These are phyloP conservation scores for Hordeum vulgare DNA, from an alignment of 176 grass and related monocot species.

Conservation along the genomic window DNA sequence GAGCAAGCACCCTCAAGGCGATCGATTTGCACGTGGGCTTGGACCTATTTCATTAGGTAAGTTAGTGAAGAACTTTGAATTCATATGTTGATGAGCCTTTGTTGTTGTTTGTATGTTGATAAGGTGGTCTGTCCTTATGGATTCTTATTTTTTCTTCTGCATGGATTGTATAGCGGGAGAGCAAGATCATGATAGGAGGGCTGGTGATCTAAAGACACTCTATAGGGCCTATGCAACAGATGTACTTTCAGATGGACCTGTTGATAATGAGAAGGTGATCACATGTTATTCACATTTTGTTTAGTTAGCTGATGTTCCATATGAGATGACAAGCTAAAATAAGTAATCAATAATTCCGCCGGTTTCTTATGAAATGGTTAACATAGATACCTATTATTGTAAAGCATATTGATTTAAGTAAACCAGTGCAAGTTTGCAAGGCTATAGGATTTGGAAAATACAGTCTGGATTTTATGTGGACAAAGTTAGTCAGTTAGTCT, in stretches of 20 bases:
- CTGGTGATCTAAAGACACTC: conserved; percentile 72
- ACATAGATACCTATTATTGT: not conserved
- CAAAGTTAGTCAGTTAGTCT: too few relatives aligned
- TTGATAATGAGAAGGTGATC: conserved; percentile 74
- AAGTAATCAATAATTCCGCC: not conserved
- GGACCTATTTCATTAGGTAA: conserved; percentile 92
- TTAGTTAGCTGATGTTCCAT: conserved; percentile 13
- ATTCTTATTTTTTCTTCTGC: not conserved
- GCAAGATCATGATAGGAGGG: conserved; percentile 63
- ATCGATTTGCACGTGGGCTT: conserved; percentile 56
- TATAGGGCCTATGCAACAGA: conserved; percentile 77
- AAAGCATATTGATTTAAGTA: conserved; percentile 17
- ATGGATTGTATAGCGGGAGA: conserved; percentile 57
- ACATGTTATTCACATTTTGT: not conserved
- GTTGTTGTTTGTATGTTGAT: too few relatives aligned
- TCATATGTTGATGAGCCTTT: conserved; percentile 27
- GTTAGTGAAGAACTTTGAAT: not conserved
- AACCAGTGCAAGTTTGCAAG: not conserved
- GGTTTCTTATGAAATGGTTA: not conserved
- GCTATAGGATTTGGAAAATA: not conserved
- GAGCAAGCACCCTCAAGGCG: conserved; percentile 64
- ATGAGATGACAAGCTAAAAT: not conserved
- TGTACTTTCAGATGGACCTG: conserved; percentile 59
- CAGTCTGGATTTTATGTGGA: not conserved
- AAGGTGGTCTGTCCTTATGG: conserved; percentile 4